These are phyloP conservation scores for Geotrichum australiense DNA, from an alignment of 1,139 yeast genomes.

Conservation along the genomic window DNA sequence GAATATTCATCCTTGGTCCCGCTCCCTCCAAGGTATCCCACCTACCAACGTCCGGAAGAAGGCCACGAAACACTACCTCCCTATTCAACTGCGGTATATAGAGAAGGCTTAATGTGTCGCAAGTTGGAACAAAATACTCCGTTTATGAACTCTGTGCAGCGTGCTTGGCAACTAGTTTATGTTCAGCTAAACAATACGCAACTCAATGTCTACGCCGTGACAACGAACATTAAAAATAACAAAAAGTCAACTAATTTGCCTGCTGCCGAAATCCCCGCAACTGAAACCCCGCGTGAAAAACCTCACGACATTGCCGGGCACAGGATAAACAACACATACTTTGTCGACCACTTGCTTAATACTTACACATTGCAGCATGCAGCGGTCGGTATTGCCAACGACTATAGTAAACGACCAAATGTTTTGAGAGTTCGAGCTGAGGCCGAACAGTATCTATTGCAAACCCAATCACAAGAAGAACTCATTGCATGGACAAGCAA, in stretches of 20 bases:
- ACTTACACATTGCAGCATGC: conserved; percentile 65
- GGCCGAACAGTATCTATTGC: conserved; percentile 57
- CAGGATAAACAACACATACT: neutral
- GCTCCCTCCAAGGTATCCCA: conserved; percentile 19
- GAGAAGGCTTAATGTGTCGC: conserved; percentile 28
- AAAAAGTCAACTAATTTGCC: conserved; percentile 1
- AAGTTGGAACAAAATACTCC: conserved; percentile 37
- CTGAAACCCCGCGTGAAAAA: conserved; percentile 3
- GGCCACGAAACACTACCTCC: conserved; percentile 33
- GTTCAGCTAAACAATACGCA: conserved; percentile 56
- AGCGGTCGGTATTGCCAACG: conserved; percentile 60
- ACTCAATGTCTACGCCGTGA: conserved; percentile 40
- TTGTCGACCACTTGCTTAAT: conserved; percentile 5
- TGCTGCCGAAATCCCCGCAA: neutral
- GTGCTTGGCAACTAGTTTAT: conserved; percentile 48
- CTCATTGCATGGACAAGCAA: conserved; percentile 57
- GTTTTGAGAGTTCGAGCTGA: conserved; percentile 60
- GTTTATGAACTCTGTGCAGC: conserved; percentile 34
- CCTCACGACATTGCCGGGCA: conserved; percentile 12
- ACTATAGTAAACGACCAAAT: conserved; percentile 54
- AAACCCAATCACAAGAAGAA: conserved; percentile 45
- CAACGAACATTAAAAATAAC: conserved; percentile 1
- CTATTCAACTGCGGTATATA: conserved; percentile 31
- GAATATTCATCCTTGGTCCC: conserved; percentile 28
- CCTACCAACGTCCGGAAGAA: conserved; percentile 32